phyloP scores from a whole-genome alignment of 78 protist species.

The Chrysochromulina parva region DNA sequence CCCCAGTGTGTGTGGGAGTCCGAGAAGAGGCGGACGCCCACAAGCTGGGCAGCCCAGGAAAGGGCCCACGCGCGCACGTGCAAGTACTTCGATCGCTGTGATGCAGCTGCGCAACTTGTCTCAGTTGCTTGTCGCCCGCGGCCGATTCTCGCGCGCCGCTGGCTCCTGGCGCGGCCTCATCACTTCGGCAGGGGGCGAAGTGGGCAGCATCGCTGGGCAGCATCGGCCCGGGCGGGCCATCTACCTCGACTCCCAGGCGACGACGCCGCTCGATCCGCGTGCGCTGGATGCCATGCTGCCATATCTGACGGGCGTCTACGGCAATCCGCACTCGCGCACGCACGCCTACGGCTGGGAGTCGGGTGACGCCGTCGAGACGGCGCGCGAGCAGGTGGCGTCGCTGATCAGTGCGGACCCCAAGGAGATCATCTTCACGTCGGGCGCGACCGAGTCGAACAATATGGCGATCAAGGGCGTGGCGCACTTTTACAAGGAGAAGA shows the following conservation, averaged over 20 bases:
- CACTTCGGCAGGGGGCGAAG: too few relatives aligned
- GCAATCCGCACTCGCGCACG: slow-evolving; percentile 96
- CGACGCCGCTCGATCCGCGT: slow-evolving; percentile 97
- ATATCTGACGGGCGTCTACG: slow-evolving; percentile 76
- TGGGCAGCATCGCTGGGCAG: not conserved
- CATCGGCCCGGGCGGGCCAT: slow-evolving; percentile 16
- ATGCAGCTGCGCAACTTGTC: too few relatives aligned
- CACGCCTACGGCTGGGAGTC: slow-evolving; percentile 97
- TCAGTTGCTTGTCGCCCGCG: too few relatives aligned
- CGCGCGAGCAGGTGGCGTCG: slow-evolving; percentile 81
- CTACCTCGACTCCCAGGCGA: slow-evolving; percentile 82
- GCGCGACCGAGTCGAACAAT: slow-evolving; percentile 98
- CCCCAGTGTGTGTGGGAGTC: too few relatives aligned
- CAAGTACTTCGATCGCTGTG: too few relatives aligned
- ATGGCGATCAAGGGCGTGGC: slow-evolving; percentile 95
- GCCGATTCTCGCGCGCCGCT: too few relatives aligned
- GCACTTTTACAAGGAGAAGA: slow-evolving; percentile 76
- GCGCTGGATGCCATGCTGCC: slow-evolving; percentile 98
- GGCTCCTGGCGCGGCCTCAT: too few relatives aligned
- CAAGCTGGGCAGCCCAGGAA: too few relatives aligned
- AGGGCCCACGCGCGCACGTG: too few relatives aligned
- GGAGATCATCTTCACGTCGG: slow-evolving; percentile 95
- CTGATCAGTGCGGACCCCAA: slow-evolving; percentile 85
- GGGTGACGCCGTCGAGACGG: slow-evolving; percentile 83
- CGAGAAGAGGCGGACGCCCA: too few relatives aligned